Percentiles rank a stretch among this genome's conserved stretches.
These are phyloP conservation scores for Ephemerocybe angulata DNA, from an alignment of 768 basidiomycete species.

Conservation along the genomic window DNA sequence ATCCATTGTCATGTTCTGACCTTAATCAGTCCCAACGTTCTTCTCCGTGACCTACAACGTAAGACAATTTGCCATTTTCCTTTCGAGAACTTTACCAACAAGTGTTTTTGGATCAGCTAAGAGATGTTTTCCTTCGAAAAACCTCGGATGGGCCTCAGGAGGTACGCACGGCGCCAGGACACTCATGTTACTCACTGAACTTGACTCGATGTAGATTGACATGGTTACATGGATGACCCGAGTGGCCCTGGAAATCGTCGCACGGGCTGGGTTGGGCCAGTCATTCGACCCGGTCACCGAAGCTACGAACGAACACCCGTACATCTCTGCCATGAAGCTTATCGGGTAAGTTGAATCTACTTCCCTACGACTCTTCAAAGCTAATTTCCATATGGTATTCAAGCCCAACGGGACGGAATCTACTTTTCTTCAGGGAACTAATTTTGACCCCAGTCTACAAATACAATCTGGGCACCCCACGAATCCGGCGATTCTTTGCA, in stretches of 20 bases:
- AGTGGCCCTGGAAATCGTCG: constrained; percentile 47
- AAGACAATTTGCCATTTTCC: too few species aligned
- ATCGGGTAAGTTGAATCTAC: constrained; percentile 22
- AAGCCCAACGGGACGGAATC: not conserved
- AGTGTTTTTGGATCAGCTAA: constrained; percentile 30
- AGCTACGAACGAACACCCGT: constrained; percentile 25
- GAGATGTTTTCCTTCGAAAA: constrained; percentile 17
- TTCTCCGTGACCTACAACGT: constrained; percentile 28
- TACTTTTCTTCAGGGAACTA: constrained; percentile 14
- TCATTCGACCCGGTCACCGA: constrained; percentile 39
- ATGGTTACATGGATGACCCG: constrained; percentile 36
- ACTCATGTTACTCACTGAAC: not conserved
- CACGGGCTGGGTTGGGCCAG: constrained; percentile 43
- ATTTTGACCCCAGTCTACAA: not conserved
- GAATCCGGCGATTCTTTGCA: not conserved
- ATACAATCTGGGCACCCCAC: not conserved
- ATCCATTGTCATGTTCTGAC: not conserved
- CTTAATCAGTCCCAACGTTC: constrained; percentile 33
- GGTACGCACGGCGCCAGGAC: not conserved
- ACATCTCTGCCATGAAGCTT: constrained; percentile 24
- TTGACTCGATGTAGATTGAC: constrained; percentile 20
- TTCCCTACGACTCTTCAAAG: not conserved
- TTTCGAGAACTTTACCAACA: not conserved
- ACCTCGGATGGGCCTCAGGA: constrained; percentile 30
- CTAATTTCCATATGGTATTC: not conserved